Conservation (phyloP, 1,284 basidiomycete species). For the Heterobasidion occidentale region DNA sequence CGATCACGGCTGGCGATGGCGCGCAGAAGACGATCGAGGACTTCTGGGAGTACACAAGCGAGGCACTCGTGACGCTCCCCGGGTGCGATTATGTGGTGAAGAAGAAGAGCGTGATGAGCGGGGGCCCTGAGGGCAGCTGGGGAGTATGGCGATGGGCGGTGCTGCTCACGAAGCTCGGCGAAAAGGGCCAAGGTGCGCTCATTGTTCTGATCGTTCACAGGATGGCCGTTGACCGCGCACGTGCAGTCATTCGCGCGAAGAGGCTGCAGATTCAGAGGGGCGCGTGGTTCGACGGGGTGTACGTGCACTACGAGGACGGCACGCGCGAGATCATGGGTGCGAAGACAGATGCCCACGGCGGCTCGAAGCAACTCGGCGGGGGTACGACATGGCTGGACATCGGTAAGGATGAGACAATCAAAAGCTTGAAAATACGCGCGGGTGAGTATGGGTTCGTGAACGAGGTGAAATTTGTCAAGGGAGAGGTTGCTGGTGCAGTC, state of each 20-base stretch:
- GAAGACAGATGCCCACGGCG: neutral
- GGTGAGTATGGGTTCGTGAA: neutral
- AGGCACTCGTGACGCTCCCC: neutral
- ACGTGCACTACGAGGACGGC: neutral
- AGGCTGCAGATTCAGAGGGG: neutral
- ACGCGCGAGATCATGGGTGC: neutral
- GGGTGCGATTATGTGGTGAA: neutral
- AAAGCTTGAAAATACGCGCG: neutral
- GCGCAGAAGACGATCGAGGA: neutral
- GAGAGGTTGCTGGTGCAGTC: neutral
- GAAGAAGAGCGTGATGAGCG: neutral
- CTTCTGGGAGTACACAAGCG: constrained; percentile 1
- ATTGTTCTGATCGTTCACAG: neutral
- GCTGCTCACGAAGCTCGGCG: neutral
- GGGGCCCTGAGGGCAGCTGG: neutral
- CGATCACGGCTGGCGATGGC: neutral
- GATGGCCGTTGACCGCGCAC: no score
- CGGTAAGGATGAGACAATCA: neutral
- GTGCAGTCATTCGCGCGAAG: neutral
- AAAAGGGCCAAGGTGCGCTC: neutral
- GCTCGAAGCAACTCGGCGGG: neutral
- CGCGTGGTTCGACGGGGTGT: constrained; percentile 1
- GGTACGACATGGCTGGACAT: neutral
- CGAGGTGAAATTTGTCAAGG: neutral
- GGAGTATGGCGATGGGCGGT: neutral